Base-by-base conservation (phyloP, 2,329 filamentous ascomycete genomes). In the Colletotrichum higginsianum region DNA sequence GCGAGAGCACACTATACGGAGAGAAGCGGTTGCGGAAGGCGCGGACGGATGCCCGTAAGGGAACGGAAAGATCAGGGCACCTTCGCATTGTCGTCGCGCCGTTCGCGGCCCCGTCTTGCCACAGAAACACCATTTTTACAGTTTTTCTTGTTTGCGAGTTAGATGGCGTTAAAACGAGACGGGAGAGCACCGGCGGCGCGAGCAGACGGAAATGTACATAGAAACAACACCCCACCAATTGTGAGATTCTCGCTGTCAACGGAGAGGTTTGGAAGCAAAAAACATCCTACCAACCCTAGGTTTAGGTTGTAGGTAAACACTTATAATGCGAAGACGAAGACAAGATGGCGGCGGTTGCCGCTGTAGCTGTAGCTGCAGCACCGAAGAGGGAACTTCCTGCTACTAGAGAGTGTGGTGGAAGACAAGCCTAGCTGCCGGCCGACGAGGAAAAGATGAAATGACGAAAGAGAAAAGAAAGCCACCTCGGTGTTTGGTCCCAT, bases 241-340 rank as follows among this genome's bases (percentile, higher is more conserved):
- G 56, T 50, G 52, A 66, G 44, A 70, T 61, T 56, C 66, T 66
- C 40, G 44, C 70, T 56, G 42, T 26, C 50, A 61, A 56, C 30
- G 56, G 61, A 69, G 49, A 57, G n/a, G 61, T 35, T 63, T 47
- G 9, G 7, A 49, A 21, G n/a, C 23, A 58, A 46, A 46, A 49
- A 40, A 44, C 60, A 62, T 15, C 47, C 23, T 62, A 23, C 58
- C 49, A 62, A n/a, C 26, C 38, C 49, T 30, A 44, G 61, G 63
- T 42, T 73, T 21, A 44, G 61, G 63, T 42, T 73, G 68, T 73
- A 71, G n/a, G 73, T 68, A 73, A 21, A 60, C 69, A 40, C 55
- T 71, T 73, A 56, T 73, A 73, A 73, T 73, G 71, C 58, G 42
- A 71, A 73, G 63, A 71, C 44, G 42, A 58, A 40, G 44, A 64